phyloP scores from a whole-genome alignment of 148 eudicot genomes.

The Vaccinium macrocarpon region DNA sequence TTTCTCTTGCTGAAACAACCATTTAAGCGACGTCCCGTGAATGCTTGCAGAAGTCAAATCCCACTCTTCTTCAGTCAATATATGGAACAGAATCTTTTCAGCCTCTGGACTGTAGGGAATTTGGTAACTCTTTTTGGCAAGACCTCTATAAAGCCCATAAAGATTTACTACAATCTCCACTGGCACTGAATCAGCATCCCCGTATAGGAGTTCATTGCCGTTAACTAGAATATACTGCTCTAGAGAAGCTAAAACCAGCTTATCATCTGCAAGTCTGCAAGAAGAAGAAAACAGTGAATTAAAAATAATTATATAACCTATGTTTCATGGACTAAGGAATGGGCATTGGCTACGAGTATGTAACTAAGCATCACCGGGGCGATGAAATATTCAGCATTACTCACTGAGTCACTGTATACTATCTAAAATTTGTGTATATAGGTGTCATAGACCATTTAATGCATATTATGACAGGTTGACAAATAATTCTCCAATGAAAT shows the following conservation, averaged over 20 bases:
- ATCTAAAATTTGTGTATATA: not conserved
- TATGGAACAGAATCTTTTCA: slow-evolving; percentile 64
- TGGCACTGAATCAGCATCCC: slow-evolving; percentile 34
- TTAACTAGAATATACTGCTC: slow-evolving; percentile 90
- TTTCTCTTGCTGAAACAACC: slow-evolving; percentile 92
- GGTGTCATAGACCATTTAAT: not conserved
- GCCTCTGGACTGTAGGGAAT: slow-evolving; percentile 79
- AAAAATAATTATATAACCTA: not conserved
- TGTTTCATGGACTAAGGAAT: not conserved
- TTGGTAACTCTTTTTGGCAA: slow-evolving; percentile 61
- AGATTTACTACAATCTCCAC: slow-evolving; percentile 54
- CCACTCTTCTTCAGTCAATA: slow-evolving; percentile 62
- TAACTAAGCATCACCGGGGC: not conserved
- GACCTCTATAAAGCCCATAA: slow-evolving; percentile 70
- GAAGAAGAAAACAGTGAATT: slow-evolving; percentile 14
- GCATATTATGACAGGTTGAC: not conserved
- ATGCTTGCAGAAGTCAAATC: slow-evolving; percentile 53
- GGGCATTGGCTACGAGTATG: not conserved
- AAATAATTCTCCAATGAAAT: not conserved
- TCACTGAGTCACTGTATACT: not conserved
- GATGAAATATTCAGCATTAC: not conserved
- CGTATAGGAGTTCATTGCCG: slow-evolving; percentile 40
- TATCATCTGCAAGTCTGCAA: slow-evolving; percentile 75
- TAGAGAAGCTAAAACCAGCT: slow-evolving; percentile 77
- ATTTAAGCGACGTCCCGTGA: slow-evolving; percentile 64